These are phyloP conservation scores for Syzygium aqueum DNA, from an alignment of 345 rosid species.

Conservation along the genomic window DNA sequence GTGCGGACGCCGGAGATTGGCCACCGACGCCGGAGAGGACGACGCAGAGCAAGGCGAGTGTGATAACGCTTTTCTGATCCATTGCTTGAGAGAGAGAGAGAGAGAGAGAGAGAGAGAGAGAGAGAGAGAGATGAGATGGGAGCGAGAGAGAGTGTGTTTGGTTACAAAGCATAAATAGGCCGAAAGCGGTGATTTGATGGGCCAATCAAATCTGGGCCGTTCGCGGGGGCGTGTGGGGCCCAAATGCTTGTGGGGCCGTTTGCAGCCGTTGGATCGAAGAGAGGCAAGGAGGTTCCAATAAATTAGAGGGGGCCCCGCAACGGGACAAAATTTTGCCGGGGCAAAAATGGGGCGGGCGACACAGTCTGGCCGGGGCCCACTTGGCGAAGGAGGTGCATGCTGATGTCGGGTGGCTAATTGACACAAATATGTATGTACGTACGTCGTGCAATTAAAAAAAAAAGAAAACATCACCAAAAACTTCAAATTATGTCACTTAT, in stretches of 20 bases:
- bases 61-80: slow-evolving; percentile 26
- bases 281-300: background rate
- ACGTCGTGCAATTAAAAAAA: no score
- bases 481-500: no score
- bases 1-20: slow-evolving; percentile 40
- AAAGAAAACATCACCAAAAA: no score
- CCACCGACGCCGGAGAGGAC: slow-evolving; percentile 53
- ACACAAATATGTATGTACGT: slow-evolving; percentile 1
- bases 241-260: background rate
- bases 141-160: background rate
- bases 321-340: background rate
- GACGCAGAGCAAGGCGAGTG: slow-evolving; percentile 36
- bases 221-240: slow-evolving; percentile 1
- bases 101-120: background rate
- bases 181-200: background rate
- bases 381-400: background rate
- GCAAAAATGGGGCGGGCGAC: background rate
- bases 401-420: background rate
- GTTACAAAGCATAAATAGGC: background rate
- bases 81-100: slow-evolving; percentile 11
- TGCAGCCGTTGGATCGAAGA: slow-evolving; percentile 7
- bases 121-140: background rate
- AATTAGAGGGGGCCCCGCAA: background rate
- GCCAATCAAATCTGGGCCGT: background rate
- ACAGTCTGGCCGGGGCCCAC: background rate